Conservation (phyloP, 2,329 filamentous ascomycete species). For the Colletotrichum zoysiae region DNA sequence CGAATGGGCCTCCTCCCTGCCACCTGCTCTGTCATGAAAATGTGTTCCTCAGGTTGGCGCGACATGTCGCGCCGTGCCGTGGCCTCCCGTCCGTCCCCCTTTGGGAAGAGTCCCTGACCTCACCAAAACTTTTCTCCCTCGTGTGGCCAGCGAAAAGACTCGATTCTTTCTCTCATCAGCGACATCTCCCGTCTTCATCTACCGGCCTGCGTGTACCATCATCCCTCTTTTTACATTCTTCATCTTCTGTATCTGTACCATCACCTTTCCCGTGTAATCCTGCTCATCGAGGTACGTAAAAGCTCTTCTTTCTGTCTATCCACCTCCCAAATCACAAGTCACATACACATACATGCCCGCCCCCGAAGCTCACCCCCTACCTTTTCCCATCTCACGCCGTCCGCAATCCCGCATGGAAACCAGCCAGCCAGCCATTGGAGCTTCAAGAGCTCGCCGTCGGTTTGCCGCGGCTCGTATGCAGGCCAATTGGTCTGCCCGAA, state of each 20-base stretch:
- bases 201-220: conserved; percentile 38
- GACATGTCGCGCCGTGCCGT: conserved; percentile 22
- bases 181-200: conserved; percentile 23
- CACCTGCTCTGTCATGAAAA: neutral
- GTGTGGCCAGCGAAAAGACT: neutral
- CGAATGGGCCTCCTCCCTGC: neutral
- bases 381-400: neutral
- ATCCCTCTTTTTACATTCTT: conserved; percentile 55
- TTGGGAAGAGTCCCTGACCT: conserved; percentile 34
- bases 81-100: conserved; percentile 10
- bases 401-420: conserved; percentile 16
- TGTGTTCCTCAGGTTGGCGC: conserved; percentile 34
- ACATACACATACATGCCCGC: neutral
- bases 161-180: conserved; percentile 27
- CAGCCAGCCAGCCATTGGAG: conserved; percentile 1
- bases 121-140: conserved; percentile 41
- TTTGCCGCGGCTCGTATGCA: conserved; percentile 21
- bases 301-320: conserved; percentile 28
- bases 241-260: conserved; percentile 48
- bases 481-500: conserved; percentile 19
- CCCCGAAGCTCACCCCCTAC: conserved; percentile 10
- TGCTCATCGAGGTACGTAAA: conserved; percentile 39
- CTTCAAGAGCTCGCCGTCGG: conserved; percentile 15
- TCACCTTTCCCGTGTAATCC: conserved; percentile 27
- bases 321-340: neutral